A percentile compares a stretch with the other conserved stretches of the same genome.
phyloP scores from a whole-genome alignment of 179 eudicot genomes.

The Nepenthes alata region DNA sequence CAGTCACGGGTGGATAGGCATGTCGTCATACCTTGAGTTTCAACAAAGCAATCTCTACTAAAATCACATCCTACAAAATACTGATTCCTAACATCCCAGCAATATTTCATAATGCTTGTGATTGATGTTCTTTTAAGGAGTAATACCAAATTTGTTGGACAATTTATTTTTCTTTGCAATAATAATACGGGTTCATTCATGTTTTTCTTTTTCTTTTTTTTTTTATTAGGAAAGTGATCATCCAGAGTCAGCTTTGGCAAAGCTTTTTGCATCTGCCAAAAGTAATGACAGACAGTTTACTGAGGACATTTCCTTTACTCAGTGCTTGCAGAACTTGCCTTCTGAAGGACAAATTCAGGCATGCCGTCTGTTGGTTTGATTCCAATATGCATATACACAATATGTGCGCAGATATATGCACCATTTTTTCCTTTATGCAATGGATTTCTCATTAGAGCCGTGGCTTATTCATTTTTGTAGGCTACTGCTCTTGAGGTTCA shows the following conservation, averaged over 20 bases:
- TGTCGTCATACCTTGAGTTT: no score
- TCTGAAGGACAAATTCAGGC: constrained; percentile 24
- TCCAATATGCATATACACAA: background rate
- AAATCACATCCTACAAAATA: no score
- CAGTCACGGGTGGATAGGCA: no score
- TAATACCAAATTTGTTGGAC: no score
- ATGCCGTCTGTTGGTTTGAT: constrained; percentile 6
- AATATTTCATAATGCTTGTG: no score
- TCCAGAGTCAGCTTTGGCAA: constrained; percentile 74
- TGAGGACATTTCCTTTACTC: constrained; percentile 14
- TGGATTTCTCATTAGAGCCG: background rate
- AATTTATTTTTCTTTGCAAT: background rate
- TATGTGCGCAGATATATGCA: no score
- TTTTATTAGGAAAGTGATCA: constrained; percentile 45
- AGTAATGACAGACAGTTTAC: constrained; percentile 10
- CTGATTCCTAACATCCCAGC: no score
- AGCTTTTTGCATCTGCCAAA: constrained; percentile 24
- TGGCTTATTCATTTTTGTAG: constrained; percentile 14
- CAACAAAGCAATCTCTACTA: no score
- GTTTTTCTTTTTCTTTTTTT: constrained; percentile 1
- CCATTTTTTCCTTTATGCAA: background rate
- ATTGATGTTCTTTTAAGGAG: no score
- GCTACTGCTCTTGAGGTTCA: constrained; percentile 56
- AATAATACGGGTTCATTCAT: background rate
- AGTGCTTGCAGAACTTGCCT: constrained; percentile 37